These are phyloP conservation scores for Boletellus ananas DNA, from an alignment of 768 basidiomycete genomes.

Conservation along the genomic window DNA sequence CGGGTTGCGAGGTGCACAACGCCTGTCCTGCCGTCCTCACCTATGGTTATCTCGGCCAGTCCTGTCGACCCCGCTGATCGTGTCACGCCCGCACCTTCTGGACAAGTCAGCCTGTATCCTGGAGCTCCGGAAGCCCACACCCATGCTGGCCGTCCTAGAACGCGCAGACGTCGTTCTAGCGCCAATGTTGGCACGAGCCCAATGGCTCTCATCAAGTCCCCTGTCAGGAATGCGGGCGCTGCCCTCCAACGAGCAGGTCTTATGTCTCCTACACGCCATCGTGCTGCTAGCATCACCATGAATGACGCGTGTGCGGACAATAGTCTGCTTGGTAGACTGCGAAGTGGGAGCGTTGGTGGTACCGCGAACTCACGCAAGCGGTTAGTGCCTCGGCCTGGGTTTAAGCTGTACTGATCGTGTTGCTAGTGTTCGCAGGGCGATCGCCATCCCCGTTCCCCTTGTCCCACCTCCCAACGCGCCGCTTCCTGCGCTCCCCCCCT, in stretches of 20 bases:
- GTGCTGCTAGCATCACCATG: slow-evolving; percentile 44
- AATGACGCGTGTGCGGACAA: slow-evolving; percentile 35
- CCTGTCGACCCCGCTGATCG: slow-evolving; percentile 34
- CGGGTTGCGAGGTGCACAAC: slow-evolving; percentile 27
- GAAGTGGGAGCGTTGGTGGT: slow-evolving; percentile 50
- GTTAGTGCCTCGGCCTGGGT: slow-evolving; percentile 23
- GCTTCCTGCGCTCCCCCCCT: slow-evolving; percentile 27
- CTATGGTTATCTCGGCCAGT: slow-evolving; percentile 14
- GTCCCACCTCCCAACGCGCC: slow-evolving; percentile 28
- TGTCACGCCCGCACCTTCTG: slow-evolving; percentile 35
- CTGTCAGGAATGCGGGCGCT: slow-evolving; percentile 46
- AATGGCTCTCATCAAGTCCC: slow-evolving; percentile 56
- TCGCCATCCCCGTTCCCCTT: slow-evolving; percentile 29
- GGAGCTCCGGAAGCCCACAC: slow-evolving; percentile 15
- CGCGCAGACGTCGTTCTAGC: slow-evolving; percentile 62
- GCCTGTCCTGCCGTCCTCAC: slow-evolving; percentile 26
- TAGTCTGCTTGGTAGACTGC: slow-evolving; percentile 48
- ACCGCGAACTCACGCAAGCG: slow-evolving; percentile 29
- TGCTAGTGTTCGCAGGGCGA: slow-evolving; percentile 39
- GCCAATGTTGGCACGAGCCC: slow-evolving; percentile 52
- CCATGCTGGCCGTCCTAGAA: slow-evolving; percentile 36
- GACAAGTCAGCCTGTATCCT: slow-evolving; percentile 26
- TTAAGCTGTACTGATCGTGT: not conserved
- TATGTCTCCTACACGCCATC: slow-evolving; percentile 37
- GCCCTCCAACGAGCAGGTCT: slow-evolving; percentile 48